A percentile compares a stretch with the other conserved stretches of the same genome.
These are phyloP conservation scores for Stentor roeselii DNA, from an alignment of 73 alveolate species.

Conservation along the genomic window DNA sequence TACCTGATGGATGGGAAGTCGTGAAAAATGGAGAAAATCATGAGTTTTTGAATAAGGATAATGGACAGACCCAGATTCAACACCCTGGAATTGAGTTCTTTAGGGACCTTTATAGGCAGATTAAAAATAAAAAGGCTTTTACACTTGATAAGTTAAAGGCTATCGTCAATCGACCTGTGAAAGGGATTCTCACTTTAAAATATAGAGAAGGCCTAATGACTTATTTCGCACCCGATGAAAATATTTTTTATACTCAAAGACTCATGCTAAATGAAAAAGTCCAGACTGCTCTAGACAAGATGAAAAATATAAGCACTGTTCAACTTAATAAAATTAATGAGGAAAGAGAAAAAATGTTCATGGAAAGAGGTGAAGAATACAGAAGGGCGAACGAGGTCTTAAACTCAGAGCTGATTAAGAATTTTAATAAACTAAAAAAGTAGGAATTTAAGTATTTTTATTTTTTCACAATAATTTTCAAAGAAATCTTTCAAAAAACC, in stretches of 20 bases:
- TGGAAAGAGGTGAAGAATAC: not conserved
- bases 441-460: not conserved
- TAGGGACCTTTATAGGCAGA: not conserved
- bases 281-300: not conserved
- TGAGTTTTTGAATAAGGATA: not conserved
- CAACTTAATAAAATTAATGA: not conserved
- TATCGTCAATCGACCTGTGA: not conserved
- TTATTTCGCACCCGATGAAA: not conserved
- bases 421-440: not conserved
- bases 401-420: not conserved
- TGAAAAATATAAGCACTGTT: not conserved
- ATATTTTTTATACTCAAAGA: not conserved
- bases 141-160: not conserved
- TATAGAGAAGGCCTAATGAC: not conserved
- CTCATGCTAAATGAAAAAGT: slow-evolving; percentile 1
- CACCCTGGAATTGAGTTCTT: slow-evolving; percentile 24
- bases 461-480: too few species aligned
- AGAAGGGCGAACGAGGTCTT: not conserved
- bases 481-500: too few species aligned
- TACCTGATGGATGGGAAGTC: not conserved
- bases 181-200: not conserved
- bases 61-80: not conserved
- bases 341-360: not conserved
- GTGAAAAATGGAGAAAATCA: not conserved
- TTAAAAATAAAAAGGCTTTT: not conserved